A percentile compares a stretch with the other conserved stretches of the same genome.
phyloP scores from a whole-genome alignment of 2,329 filamentous ascomycete species.

The Tolypocladium album region DNA sequence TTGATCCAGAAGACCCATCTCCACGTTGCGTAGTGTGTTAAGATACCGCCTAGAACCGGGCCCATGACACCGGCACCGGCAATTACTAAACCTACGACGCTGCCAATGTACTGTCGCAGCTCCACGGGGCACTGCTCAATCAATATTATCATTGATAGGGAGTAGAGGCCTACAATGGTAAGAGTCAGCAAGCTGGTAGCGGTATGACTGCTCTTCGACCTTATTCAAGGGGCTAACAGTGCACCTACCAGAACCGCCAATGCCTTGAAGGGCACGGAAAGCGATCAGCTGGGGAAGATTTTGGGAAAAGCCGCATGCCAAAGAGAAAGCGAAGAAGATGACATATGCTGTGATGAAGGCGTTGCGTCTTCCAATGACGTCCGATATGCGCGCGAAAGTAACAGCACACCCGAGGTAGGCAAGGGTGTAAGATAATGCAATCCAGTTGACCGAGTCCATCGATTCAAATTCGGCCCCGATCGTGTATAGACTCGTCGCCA shows the following conservation, averaged over 20 bases:
- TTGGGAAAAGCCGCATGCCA: conserved; percentile 35
- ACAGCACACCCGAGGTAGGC: conserved; percentile 47
- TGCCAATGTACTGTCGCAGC: conserved; percentile 31
- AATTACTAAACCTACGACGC: conserved; percentile 37
- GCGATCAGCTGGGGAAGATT: conserved; percentile 32
- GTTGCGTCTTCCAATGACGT: conserved; percentile 41
- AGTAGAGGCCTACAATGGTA: conserved; percentile 32
- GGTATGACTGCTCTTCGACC: neutral
- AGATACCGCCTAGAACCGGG: conserved; percentile 37
- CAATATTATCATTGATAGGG: conserved; percentile 44
- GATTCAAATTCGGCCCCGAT: conserved; percentile 41
- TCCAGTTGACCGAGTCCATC: conserved; percentile 37
- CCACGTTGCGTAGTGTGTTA: conserved; percentile 40
- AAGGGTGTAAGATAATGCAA: conserved; percentile 44
- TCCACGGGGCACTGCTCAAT: conserved; percentile 35
- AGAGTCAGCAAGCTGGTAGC: neutral
- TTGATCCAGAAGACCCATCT: conserved; percentile 51
- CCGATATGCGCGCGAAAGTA: conserved; percentile 41
- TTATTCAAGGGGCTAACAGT: neutral
- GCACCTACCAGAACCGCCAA: conserved; percentile 37
- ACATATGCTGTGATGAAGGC: conserved; percentile 39
- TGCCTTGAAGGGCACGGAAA: conserved; percentile 37
- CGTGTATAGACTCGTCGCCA: conserved; percentile 46
- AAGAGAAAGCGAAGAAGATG: conserved; percentile 45
- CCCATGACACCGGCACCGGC: conserved; percentile 38